Evolutionary conservation across 768 basidiomycete species (phyloP).

Genomic region (Russula ochroleuca): DNA sequence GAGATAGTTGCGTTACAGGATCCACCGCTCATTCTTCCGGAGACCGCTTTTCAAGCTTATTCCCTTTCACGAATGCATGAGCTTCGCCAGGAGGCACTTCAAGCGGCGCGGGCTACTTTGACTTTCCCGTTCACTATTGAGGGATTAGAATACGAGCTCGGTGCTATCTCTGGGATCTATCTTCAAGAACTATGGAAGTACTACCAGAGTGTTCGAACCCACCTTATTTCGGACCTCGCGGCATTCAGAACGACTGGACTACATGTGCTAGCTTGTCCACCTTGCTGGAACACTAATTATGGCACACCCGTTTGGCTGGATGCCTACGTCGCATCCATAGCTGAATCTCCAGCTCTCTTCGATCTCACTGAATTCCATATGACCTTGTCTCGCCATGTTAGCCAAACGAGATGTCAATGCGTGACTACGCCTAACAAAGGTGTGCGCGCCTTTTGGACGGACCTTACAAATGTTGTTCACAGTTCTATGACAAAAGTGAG

Average conservation of each 20-base stretch:
- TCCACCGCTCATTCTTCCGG: background rate
- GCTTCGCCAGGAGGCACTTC: background rate
- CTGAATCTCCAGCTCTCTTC: background rate
- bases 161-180: background rate
- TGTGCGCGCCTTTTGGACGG: constrained; percentile 7
- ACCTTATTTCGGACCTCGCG: background rate
- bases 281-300: background rate
- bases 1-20: background rate
- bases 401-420: background rate
- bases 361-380: constrained; percentile 4
- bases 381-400: background rate
- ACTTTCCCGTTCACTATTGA: background rate
- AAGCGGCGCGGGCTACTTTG: constrained; percentile 1
- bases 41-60: constrained; percentile 2
- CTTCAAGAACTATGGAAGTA: constrained; percentile 15
- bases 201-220: background rate
- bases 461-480: background rate
- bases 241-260: background rate
- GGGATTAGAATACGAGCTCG: background rate
- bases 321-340: background rate
- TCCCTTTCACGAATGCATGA: background rate
- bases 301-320: background rate
- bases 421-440: background rate
- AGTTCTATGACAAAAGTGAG: constrained; percentile 2
- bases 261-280: background rate